These are phyloP conservation scores for Fusarium sp. DNA, from an alignment of 2,329 filamentous ascomycete genomes.

Conservation along the genomic window DNA sequence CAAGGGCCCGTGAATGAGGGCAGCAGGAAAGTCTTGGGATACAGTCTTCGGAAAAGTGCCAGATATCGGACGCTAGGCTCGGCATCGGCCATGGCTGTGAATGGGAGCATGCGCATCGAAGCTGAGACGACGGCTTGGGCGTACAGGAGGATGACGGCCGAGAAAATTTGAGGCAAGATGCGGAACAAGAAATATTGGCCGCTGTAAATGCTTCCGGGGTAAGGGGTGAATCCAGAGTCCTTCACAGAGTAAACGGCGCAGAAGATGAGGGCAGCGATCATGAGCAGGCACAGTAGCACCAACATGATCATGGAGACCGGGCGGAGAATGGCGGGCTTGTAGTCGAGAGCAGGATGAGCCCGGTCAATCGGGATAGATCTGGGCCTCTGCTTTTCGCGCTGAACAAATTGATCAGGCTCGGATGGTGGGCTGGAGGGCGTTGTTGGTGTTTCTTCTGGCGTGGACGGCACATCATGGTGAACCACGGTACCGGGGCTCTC, in stretches of 20 bases:
- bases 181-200: slow-evolving; percentile 84
- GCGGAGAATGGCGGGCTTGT: slow-evolving; percentile 75
- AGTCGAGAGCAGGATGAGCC: slow-evolving; percentile 65
- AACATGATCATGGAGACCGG: slow-evolving; percentile 68
- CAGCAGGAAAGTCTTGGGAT: slow-evolving; percentile 73
- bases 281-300: slow-evolving; percentile 68
- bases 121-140: slow-evolving; percentile 76
- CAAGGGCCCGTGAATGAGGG: slow-evolving; percentile 67
- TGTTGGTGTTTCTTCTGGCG: slow-evolving; percentile 15
- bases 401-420: slow-evolving; percentile 22
- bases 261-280: slow-evolving; percentile 76
- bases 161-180: slow-evolving; percentile 81
- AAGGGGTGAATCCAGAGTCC: slow-evolving; percentile 71
- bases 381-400: slow-evolving; percentile 44
- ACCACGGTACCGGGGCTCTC: slow-evolving; percentile 35
- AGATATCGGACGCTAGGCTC: slow-evolving; percentile 65
- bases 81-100: slow-evolving; percentile 75
- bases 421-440: slow-evolving; percentile 29
- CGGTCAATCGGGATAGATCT: slow-evolving; percentile 51
- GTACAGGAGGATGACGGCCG: slow-evolving; percentile 75
- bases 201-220: slow-evolving; percentile 70
- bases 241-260: slow-evolving; percentile 71
- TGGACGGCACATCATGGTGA: slow-evolving; percentile 24
- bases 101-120: slow-evolving; percentile 79
- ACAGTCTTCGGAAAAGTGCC: slow-evolving; percentile 72